phyloP scores from a whole-genome alignment of 306 rosid genomes.

The Adenanthera pavonina region DNA sequence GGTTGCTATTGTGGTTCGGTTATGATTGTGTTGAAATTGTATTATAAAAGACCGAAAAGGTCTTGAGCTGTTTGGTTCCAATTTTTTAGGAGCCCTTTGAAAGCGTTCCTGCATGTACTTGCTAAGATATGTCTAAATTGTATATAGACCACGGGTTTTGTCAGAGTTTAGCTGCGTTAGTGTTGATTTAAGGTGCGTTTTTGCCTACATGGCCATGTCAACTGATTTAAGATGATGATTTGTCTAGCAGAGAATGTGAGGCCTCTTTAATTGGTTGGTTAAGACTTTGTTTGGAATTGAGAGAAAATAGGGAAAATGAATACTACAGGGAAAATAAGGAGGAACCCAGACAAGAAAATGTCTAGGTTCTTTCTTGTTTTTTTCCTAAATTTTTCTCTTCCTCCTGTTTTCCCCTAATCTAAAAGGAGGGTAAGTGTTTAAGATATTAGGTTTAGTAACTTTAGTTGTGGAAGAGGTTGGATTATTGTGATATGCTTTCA shows the following conservation, averaged over 20 bases:
- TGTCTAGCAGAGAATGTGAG: not conserved
- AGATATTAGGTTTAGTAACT: not conserved
- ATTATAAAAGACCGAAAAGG: not conserved
- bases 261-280: not conserved
- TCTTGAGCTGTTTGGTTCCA: slow-evolving; percentile 20
- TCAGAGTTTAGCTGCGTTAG: slow-evolving; percentile 18
- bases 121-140: not conserved
- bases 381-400: no score
- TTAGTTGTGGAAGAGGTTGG: slow-evolving; percentile 21
- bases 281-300: no score
- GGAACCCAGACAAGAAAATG: no score
- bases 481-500: not conserved
- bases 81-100: not conserved
- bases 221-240: no score
- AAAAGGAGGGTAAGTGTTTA: not conserved
- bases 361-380: no score
- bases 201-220: slow-evolving; percentile 9
- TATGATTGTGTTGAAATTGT: not conserved
- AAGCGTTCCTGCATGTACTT: slow-evolving; percentile 6
- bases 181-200: slow-evolving; percentile 16
- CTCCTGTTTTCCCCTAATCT: no score
- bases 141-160: not conserved
- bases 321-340: no score
- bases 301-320: no score
- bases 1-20: not conserved